Evolutionary conservation across 2,329 filamentous ascomycete genomes (phyloP), one percentile per base, ranked within the genome.

Genomic region (Lojkania enalia): DNA sequence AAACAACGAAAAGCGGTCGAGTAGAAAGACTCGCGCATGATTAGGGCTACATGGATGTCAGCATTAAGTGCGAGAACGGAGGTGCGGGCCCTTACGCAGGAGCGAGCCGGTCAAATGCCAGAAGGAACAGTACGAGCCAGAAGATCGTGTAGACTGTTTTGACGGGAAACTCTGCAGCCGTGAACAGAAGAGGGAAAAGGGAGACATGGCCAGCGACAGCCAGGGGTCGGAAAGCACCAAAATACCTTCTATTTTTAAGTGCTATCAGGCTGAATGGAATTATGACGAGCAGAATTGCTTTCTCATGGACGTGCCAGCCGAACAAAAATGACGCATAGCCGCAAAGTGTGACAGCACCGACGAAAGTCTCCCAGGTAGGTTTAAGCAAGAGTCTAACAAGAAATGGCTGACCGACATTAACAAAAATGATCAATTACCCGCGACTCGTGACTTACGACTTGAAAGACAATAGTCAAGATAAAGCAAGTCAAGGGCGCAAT

Each of bases 271-370:
- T 95, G 76, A 97, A 97, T 0, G 94, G 94, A 37, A 97, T 88
- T 55, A 99, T 90, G 63, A 97, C 87, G 15, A 97, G 81, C 16
- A 99, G 80, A 45, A 99, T 88, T 1, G 94, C 94, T 71, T 99
- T 99, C 67, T 99, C 94, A 61, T 99, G 94, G 6, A 99, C 94
- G 64, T 99, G 94, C 90, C 92, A 99, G 44, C 94, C 92, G 59
- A 97, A 97, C 7, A 99, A 79, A 73, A 99, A 99, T 0, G 92
- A 96, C 0, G 92, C 88, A 65, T 96, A 99, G 46, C 89, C 94
- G 63, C 94, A 97, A 13, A 97, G 82, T 0, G 92, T 96, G 33
- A 96, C 81, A 0, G 90, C 86, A 3, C 90, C 90, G 31, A 97
- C 81, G 65, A 99, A 97, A 44, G 82, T 87, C 51, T 95, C 87